Percentiles rank a stretch among this genome's conserved stretches.
Evolutionary conservation across 176 grass and related monocot species (phyloP).

Genomic region (Poa annua): DNA sequence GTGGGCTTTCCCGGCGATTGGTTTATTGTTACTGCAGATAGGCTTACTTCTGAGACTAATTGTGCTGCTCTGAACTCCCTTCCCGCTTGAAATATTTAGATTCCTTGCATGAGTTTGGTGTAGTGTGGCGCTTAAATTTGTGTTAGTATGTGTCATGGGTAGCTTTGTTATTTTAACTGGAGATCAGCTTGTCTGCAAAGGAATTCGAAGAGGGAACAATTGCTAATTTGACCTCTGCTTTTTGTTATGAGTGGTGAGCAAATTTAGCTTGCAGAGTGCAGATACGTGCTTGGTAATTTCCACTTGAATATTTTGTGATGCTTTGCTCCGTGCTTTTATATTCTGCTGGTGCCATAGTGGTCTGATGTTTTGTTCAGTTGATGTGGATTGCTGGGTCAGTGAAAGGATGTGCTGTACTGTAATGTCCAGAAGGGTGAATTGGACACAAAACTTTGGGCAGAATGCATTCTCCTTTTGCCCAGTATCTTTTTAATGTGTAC

Average conservation of each 20-base stretch:
- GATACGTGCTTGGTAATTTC: not conserved
- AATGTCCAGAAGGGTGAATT: not conserved
- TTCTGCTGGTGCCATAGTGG: not conserved
- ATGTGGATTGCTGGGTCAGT: not conserved
- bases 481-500: conserved; percentile 9
- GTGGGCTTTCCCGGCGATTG: conserved; percentile 36
- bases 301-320: not conserved
- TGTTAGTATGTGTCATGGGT: conserved; percentile 3
- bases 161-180: not conserved
- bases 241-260: not conserved
- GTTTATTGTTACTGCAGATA: not conserved
- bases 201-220: not conserved
- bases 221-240: conserved; percentile 2
- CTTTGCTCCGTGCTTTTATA: not conserved
- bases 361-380: conserved; percentile 9
- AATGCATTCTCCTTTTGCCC: not conserved
- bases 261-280: not conserved
- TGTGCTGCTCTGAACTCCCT: not conserved
- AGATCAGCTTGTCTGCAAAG: not conserved
- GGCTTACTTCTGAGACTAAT: not conserved
- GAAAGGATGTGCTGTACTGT: not conserved
- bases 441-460: not conserved
- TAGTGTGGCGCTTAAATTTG: not conserved
- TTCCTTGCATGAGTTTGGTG: not conserved
- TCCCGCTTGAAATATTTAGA: not conserved